Base-by-base conservation (phyloP, 169 alveolate genomes). In the Amoebophrya sp. region DNA sequence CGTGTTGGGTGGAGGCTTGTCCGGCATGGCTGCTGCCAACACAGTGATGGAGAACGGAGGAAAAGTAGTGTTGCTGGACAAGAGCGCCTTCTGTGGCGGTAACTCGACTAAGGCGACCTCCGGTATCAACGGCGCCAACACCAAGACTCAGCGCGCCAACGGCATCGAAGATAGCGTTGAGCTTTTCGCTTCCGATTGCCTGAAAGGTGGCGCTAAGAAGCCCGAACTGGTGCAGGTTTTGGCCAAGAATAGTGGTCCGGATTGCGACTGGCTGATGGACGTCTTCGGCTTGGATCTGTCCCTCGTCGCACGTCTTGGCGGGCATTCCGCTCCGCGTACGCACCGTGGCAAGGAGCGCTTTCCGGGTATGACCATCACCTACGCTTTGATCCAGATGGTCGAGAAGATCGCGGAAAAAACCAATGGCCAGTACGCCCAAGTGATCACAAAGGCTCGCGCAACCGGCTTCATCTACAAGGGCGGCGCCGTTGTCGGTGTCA, bases 281-380 rank as follows among this genome's bases (percentile, higher is more conserved):
- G 89, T 36, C 39, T 92, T 92, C 23, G 47, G 89, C 89, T 89
- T 93, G 89, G 95, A 93, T 41, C 94, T 94, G 40, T 89, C 94
- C 77, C 92, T 54, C 41, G 89, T 95, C 89, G 93, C 94, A 55
- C 90, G 93, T 55, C 93, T 94, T 65, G 95, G 95, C 89, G 95
- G 95, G 53, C 95, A 94, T 92, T 90, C 94, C 41, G 93, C 93
- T 0, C 93, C 94, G 89, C 89, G 96, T 38, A 95, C 96, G 34
- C 93, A 90, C 89, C 93, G 93, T 53, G 92, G 93, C 18, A 89
- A 90, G 89, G 96, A 94, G 54, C 76, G 91, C 53, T 91, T 91
- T 89, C 92, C 92, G 76, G 92, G 92, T 41, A 90, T 90, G 92
- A 90, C 92, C 89, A 90, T 90, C 92, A 83, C 92, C 41, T 92